phyloP scores from a whole-genome alignment of 2,329 filamentous ascomycete genomes.

The Ophiosphaerella korrae region DNA sequence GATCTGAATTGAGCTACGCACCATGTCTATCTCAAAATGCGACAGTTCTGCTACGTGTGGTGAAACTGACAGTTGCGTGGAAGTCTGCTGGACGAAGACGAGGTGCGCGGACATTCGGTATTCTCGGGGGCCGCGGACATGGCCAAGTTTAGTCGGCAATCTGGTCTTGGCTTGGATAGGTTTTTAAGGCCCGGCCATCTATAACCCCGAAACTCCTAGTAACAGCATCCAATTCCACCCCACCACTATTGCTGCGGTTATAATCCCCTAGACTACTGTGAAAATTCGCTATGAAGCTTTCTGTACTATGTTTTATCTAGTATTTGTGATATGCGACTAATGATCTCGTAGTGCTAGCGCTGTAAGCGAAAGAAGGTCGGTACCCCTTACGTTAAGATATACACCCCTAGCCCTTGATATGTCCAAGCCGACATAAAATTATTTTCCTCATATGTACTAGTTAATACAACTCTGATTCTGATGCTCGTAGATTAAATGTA shows the following conservation, averaged over 20 bases:
- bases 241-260: no score
- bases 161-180: not conserved
- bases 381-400: not conserved
- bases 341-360: constrained; percentile 9
- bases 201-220: no score
- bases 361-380: constrained; percentile 21
- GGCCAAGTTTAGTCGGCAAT: not conserved
- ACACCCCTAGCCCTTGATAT: not conserved
- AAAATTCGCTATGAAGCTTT: constrained; percentile 14
- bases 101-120: not conserved
- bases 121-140: not conserved
- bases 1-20: no score
- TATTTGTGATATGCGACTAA: not conserved
- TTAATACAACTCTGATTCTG: not conserved
- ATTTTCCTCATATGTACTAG: not conserved
- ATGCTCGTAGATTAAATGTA: constrained; percentile 33
- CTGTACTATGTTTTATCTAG: constrained; percentile 4
- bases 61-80: constrained; percentile 3
- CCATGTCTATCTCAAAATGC: no score
- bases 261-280: no score
- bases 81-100: not conserved
- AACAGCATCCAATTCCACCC: no score
- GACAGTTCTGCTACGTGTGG: no score
- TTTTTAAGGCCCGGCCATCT: not conserved
- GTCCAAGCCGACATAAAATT: no score